Base-by-base conservation (phyloP, 1,284 basidiomycete species). In the Cryptococcus maquisensis region DNA sequence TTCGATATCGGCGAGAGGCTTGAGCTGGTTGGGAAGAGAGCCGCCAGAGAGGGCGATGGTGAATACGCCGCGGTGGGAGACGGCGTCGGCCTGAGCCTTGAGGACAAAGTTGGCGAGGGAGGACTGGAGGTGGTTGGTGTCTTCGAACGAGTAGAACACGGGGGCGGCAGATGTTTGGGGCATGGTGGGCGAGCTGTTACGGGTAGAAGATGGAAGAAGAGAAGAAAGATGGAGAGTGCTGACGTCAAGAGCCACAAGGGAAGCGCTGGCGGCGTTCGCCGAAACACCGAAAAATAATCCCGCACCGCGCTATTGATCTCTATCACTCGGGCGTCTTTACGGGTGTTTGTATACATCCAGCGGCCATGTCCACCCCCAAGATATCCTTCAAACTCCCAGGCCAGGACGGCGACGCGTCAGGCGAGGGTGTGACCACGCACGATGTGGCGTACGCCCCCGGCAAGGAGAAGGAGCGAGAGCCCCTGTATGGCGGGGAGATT, bases 31-130 rank as follows among this genome's bases (percentile, higher is more conserved):
- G 47, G 95, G 92, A 38, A 98, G 82, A 0, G 89, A 92, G 2
- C 95, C 95, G 21, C 95, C 95, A 1, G 92, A 96, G 64, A 97
- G 79, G 55, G 96, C 95, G 67, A 98, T 73, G 52, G 90, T 89
- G 80, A 98, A 98, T 64, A 83, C 84, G 69, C 86, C 87, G 74
- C 90, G 87, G 77, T 89, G 89, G 68, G 85, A 83, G 69, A 98
- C 81, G 26, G 95, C 85, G 46, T 96, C 91, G 62, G 85, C 87
- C 80, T 98, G 95, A 0, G 89, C 88, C 62, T 88, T 88, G 68
- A 90, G 67, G 54, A 98, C 83, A 72, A 95, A 98, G 49, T 82
- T 77, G 9, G 92, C 88, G 57, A 24, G 43, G 36, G n/a, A 52
- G 18, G 78, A 67, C 43, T 81, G 76, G 62, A 94, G 81, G 16